Evolutionary conservation across 805 yeast genomes (phyloP), one percentile per base, ranked within the genome.

Genomic region (Cyberlindnera galapagoensis): DNA sequence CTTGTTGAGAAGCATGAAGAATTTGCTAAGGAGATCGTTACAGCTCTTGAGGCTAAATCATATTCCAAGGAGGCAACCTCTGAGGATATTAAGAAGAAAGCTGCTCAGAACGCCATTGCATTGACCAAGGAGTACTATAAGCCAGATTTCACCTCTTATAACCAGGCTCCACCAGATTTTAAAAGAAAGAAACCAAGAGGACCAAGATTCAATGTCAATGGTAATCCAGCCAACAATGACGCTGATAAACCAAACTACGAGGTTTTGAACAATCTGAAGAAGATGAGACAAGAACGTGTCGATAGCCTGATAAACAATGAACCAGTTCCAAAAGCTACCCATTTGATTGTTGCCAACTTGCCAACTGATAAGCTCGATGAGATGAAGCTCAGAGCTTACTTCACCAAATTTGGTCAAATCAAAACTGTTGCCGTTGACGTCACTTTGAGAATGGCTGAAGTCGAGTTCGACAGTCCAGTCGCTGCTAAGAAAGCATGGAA

Each of bases 401-500:
- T 69, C 43, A 42, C 53, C n/a, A 44, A 54, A 38, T 69, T 67
- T 45, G 75, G 74, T 9, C 50, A 42, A 1, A 38, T 69, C 14
- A 38, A 34, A 6, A 32, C 27, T 4, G 54, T 69, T 12, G 34
- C 39, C 17, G 31, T 69, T 9, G 49, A 58, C 26, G 24, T 18
- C 1, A 38, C 32, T n/a, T 39, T 40, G 21, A 43, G 55, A 19
- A 40, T 52, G 11, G 71, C 68, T 4, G 64, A 57, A 36, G 30
- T 69, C n/a, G 65, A 59, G 29, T 69, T 52, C 38, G 48, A 39
- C 7, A 45, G 51, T 11, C 63, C 58, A 27, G 58, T 52, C 18
- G 43, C 52, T 38, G 74, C 75, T 3, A 49, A 45, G 8, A 52
- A 43, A 6, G 75, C 74, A 1, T 69, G 68, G 62, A 29, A 45